Evolutionary conservation across 176 grass and related monocot species (phyloP).

Genomic region (Otatea glauca): DNA sequence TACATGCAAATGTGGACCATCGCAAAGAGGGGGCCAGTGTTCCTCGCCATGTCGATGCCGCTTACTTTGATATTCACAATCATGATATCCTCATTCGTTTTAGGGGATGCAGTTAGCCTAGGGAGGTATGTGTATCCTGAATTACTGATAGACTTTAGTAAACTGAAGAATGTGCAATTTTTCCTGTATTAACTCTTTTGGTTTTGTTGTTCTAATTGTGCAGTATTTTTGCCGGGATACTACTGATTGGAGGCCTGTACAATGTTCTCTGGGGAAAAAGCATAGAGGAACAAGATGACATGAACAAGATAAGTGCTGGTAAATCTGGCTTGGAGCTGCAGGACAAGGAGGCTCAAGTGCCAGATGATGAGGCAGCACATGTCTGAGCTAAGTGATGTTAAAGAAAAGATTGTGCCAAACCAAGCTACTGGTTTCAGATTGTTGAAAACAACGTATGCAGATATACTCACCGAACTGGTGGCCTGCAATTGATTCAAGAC

Average conservation of each 20-base stretch:
- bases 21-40: slow-evolving; percentile 67
- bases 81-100: slow-evolving; percentile 51
- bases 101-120: slow-evolving; percentile 69
- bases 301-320: slow-evolving; percentile 11
- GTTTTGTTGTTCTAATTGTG: background rate
- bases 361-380: slow-evolving; percentile 35
- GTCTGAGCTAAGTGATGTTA: slow-evolving; percentile 33
- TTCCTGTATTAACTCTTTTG: background rate
- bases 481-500: background rate
- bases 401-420: slow-evolving; percentile 26
- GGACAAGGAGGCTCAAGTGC: slow-evolving; percentile 17
- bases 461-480: slow-evolving; percentile 14
- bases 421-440: slow-evolving; percentile 13
- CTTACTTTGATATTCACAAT: slow-evolving; percentile 74
- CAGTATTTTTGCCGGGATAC: slow-evolving; percentile 56
- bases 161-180: background rate
- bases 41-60: slow-evolving; percentile 76
- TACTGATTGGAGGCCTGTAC: slow-evolving; percentile 66
- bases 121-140: slow-evolving; percentile 49
- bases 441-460: slow-evolving; percentile 2
- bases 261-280: slow-evolving; percentile 68
- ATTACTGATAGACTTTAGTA: background rate
- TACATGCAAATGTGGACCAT: slow-evolving; percentile 88
- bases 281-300: slow-evolving; percentile 49
- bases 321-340: slow-evolving; percentile 42